Conservation (phyloP, 2,329 filamentous ascomycete genomes). For the Diaporthe nobilis region DNA sequence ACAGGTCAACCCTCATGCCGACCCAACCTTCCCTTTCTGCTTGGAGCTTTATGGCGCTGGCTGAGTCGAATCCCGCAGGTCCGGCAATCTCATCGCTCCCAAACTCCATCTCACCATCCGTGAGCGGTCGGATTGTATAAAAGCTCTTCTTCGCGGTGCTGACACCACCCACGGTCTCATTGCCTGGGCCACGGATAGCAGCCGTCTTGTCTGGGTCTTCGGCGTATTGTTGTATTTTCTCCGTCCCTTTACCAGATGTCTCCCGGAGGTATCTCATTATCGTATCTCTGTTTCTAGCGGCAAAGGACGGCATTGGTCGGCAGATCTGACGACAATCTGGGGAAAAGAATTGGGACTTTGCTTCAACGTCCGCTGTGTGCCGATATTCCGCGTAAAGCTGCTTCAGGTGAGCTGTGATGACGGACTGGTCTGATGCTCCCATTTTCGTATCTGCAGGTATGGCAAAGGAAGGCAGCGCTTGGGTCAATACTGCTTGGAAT, state of each 20-base stretch:
- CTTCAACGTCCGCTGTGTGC: constrained; percentile 6
- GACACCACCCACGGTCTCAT: background rate
- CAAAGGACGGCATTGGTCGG: background rate
- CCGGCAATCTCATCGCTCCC: constrained; percentile 41
- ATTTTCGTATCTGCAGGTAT: background rate
- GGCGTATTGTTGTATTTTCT: background rate
- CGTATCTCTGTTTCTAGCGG: constrained; percentile 18
- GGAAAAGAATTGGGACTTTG: constrained; percentile 3
- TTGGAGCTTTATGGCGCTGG: constrained; percentile 37
- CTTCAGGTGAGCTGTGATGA: constrained; percentile 13
- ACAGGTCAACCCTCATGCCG: constrained; percentile 49
- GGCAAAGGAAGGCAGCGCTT: background rate
- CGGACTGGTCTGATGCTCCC: background rate
- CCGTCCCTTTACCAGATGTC: background rate
- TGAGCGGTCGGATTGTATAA: constrained; percentile 44
- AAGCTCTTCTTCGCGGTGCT: constrained; percentile 17
- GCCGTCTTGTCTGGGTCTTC: background rate
- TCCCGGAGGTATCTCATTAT: constrained; percentile 17
- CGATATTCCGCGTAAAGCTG: constrained; percentile 6
- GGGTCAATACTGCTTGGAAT: background rate
- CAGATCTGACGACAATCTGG: constrained; percentile 13
- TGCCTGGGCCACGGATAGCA: background rate
- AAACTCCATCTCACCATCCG: constrained; percentile 42
- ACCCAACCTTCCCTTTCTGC: constrained; percentile 46
- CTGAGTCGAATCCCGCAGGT: constrained; percentile 39